Evolutionary conservation across 306 rosid species (phyloP).

Genomic region (Trifolium dubium): DNA sequence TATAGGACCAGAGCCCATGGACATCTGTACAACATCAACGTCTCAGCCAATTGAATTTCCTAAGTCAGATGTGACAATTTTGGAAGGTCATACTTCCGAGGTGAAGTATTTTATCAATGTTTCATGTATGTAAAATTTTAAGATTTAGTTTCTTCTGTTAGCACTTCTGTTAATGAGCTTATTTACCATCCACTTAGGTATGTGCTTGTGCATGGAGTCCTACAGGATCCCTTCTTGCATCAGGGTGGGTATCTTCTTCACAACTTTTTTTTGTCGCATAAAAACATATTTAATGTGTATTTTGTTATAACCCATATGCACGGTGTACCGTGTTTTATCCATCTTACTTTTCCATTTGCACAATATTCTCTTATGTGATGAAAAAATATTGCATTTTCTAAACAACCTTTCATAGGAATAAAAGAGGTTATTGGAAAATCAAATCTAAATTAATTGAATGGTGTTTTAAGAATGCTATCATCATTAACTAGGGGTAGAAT

Average conservation of each 20-base stretch:
- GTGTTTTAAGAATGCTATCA: background rate
- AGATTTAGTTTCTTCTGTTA: slow-evolving; percentile 19
- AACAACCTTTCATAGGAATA: background rate
- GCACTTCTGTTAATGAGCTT: slow-evolving; percentile 34
- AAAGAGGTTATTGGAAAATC: background rate
- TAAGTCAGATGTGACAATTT: slow-evolving; percentile 75
- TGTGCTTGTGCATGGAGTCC: slow-evolving; percentile 99
- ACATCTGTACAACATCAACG: slow-evolving; percentile 61
- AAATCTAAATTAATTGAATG: background rate
- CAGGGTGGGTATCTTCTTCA: slow-evolving; percentile 67
- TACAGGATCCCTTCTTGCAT: slow-evolving; percentile 90
- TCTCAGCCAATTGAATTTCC: slow-evolving; percentile 74
- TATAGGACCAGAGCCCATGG: slow-evolving; percentile 87
- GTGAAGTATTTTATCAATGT: slow-evolving; percentile 53
- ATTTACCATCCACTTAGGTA: slow-evolving; percentile 61
- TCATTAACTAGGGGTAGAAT: background rate
- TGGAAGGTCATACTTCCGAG: slow-evolving; percentile 97
- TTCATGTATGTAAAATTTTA: background rate
- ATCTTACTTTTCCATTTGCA: slow-evolving; percentile 21
- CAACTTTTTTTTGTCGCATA: slow-evolving; percentile 24
- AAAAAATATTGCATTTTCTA: background rate
- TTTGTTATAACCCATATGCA: background rate
- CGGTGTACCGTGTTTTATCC: background rate
- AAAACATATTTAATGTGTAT: slow-evolving; percentile 3
- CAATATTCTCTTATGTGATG: background rate